phyloP scores from a whole-genome alignment of 2,329 filamentous ascomycete species.

The Colletotrichum kahawae region DNA sequence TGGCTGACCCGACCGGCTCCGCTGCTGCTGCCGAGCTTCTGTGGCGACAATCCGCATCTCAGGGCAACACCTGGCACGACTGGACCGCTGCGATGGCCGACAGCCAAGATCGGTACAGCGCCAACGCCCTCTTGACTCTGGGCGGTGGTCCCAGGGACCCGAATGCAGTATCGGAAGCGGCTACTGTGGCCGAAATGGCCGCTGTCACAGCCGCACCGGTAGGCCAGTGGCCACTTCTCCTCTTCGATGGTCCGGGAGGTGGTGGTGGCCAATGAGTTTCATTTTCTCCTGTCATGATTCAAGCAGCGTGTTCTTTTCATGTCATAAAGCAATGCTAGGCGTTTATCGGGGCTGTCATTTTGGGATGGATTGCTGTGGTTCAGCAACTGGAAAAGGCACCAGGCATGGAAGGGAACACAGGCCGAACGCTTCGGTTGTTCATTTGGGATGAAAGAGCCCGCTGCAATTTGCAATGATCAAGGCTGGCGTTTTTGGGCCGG shows the following conservation, averaged over 20 bases:
- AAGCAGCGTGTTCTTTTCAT: neutral
- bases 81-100: constrained; percentile 59
- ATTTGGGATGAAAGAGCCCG: neutral
- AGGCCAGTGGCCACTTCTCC: constrained; percentile 16
- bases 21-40: constrained; percentile 33
- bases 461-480: neutral
- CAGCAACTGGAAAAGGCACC: neutral
- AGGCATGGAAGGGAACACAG: neutral
- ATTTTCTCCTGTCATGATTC: neutral
- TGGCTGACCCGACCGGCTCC: constrained; percentile 25
- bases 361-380: neutral
- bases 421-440: neutral
- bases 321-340: neutral
- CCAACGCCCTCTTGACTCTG: constrained; percentile 52
- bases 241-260: constrained; percentile 2
- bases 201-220: neutral
- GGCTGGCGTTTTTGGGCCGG: constrained; percentile 4
- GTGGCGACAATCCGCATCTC: constrained; percentile 31
- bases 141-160: constrained; percentile 32
- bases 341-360: neutral
- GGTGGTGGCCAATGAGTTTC: neutral
- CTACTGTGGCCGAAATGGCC: constrained; percentile 14
- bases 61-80: constrained; percentile 56
- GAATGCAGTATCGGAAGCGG: constrained; percentile 10
- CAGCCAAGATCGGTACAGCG: constrained; percentile 54